Conservation (phyloP, 1,284 basidiomycete genomes). For the Cystobasidium sp. region DNA sequence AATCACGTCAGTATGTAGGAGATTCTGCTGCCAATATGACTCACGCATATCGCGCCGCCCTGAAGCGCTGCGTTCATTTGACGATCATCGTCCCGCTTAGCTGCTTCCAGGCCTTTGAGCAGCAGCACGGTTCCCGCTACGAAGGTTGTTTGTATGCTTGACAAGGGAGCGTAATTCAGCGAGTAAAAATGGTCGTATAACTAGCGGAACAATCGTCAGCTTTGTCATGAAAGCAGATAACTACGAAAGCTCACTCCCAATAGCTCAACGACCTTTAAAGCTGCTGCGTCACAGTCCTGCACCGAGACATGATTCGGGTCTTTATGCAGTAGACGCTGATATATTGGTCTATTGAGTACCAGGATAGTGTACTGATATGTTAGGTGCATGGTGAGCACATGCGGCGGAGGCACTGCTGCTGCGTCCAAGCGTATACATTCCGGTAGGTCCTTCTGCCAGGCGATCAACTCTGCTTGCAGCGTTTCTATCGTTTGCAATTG, state of each 20-base stretch:
- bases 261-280: constrained; percentile 68
- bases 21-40: neutral
- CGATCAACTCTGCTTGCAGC: constrained; percentile 58
- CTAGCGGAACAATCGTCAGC: constrained; percentile 15
- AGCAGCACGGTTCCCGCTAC: constrained; percentile 69
- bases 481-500: constrained; percentile 16
- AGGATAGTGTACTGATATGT: constrained; percentile 69
- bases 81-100: constrained; percentile 42
- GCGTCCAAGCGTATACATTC: constrained; percentile 61
- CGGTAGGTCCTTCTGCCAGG: constrained; percentile 66
- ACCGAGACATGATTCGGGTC: constrained; percentile 52
- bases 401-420: constrained; percentile 63
- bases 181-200: constrained; percentile 61
- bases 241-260: constrained; percentile 53
- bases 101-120: constrained; percentile 65
- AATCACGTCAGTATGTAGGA: neutral
- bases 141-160: constrained; percentile 68
- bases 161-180: constrained; percentile 67
- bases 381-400: constrained; percentile 68
- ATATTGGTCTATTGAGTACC: constrained; percentile 70
- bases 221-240: neutral
- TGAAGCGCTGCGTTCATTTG: constrained; percentile 17
- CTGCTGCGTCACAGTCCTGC: constrained; percentile 66
- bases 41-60: constrained; percentile 23
- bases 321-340: constrained; percentile 60